Conservation (phyloP, 805 yeast genomes). For the Myxozyma neglecta region DNA sequence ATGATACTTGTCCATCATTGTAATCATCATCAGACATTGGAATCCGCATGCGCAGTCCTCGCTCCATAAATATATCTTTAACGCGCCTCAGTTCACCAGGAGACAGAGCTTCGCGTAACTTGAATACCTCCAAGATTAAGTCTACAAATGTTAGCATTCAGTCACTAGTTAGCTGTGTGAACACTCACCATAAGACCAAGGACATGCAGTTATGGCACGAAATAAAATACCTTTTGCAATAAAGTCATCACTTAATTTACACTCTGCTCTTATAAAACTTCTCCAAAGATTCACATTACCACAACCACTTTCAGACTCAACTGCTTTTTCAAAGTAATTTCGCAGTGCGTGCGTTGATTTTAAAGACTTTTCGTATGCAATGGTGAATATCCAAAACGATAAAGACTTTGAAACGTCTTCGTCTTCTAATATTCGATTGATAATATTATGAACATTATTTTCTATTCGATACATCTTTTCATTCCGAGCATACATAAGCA, state of each 20-base stretch:
- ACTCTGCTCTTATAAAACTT: constrained; percentile 14
- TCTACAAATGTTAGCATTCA: constrained; percentile 8
- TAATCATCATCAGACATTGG: constrained; percentile 18
- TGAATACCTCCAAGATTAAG: constrained; percentile 6
- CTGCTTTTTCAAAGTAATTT: constrained; percentile 14
- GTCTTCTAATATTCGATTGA: constrained; percentile 5
- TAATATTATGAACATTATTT: constrained; percentile 12
- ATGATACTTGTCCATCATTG: not conserved
- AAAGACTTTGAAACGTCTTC: not conserved
- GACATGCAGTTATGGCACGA: constrained; percentile 24
- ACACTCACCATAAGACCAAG: constrained; percentile 24
- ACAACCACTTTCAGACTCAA: not conserved
- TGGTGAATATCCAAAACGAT: constrained; percentile 15
- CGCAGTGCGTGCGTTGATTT: constrained; percentile 12
- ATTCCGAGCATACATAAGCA: constrained; percentile 10
- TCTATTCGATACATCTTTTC: constrained; percentile 16
- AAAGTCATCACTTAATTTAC: not conserved
- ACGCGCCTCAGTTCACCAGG: constrained; percentile 10
- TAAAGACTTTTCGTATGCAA: constrained; percentile 4
- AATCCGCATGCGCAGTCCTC: constrained; percentile 18
- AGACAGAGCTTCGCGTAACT: not conserved
- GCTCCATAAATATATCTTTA: constrained; percentile 18
- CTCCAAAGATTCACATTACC: constrained; percentile 13
- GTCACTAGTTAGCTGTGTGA: too few relatives aligned
- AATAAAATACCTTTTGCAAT: constrained; percentile 14